Evolutionary conservation across 129 eudicot species (phyloP).

Genomic region (Gnaphalium uliginosum): DNA sequence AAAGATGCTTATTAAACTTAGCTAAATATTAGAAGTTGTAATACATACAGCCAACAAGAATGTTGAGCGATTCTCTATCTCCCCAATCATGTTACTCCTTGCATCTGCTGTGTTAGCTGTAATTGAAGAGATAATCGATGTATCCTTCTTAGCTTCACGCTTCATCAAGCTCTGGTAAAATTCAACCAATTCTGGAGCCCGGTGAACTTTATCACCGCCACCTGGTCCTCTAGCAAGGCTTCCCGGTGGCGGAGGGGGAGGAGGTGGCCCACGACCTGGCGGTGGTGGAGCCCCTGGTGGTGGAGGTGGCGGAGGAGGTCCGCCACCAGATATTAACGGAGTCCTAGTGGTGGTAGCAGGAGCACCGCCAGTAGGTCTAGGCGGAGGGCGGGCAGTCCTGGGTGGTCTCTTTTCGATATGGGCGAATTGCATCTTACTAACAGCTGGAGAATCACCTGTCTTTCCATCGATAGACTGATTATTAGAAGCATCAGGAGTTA

Average conservation of each 20-base stretch:
- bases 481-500: conserved; percentile 47
- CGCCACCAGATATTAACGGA: conserved; percentile 53
- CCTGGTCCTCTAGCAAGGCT: conserved; percentile 62
- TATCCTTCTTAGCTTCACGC: conserved; percentile 93
- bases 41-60: conserved; percentile 88
- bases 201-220: conserved; percentile 83
- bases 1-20: background rate
- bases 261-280: conserved; percentile 66
- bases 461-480: conserved; percentile 45
- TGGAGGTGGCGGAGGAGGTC: conserved; percentile 88
- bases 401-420: conserved; percentile 88
- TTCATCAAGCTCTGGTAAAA: conserved; percentile 95
- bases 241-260: conserved; percentile 94
- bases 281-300: conserved; percentile 89
- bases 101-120: conserved; percentile 65
- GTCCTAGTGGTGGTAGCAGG: conserved; percentile 33
- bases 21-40: background rate
- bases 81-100: conserved; percentile 98
- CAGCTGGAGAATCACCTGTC: conserved; percentile 41
- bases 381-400: conserved; percentile 91
- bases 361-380: conserved; percentile 52
- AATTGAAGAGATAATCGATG: conserved; percentile 55
- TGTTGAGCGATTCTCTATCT: conserved; percentile 94
- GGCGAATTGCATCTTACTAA: conserved; percentile 74
- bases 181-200: conserved; percentile 97